phyloP scores from a whole-genome alignment of 257 asterid species.

The Capsicum rhomboideum region DNA sequence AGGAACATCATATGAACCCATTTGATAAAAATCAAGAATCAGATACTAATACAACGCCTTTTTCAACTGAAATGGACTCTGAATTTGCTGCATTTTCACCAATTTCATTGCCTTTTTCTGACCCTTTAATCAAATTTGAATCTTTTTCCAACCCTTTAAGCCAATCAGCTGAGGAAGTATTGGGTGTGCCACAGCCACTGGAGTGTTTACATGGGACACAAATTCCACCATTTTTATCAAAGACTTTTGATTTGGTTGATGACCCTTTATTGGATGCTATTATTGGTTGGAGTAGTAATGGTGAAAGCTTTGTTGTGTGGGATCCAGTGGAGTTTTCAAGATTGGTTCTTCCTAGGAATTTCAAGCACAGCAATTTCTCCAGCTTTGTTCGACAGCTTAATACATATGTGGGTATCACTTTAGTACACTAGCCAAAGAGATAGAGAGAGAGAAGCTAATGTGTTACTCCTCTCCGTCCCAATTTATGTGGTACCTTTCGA shows the following conservation, averaged over 20 bases:
- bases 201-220: slow-evolving; percentile 45
- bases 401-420: slow-evolving; percentile 76
- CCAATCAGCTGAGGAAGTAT: background rate
- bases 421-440: slow-evolving; percentile 5
- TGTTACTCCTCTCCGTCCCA: too few relatives aligned
- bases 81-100: slow-evolving; percentile 1
- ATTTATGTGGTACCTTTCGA: too few relatives aligned
- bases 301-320: slow-evolving; percentile 78
- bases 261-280: slow-evolving; percentile 51
- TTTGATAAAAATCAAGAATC: slow-evolving; percentile 6
- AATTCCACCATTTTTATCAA: slow-evolving; percentile 66
- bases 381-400: slow-evolving; percentile 96
- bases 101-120: background rate
- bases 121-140: slow-evolving; percentile 20
- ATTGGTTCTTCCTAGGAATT: slow-evolving; percentile 49
- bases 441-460: background rate
- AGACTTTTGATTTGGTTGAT: slow-evolving; percentile 77
- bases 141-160: slow-evolving; percentile 8
- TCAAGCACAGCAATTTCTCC: slow-evolving; percentile 91
- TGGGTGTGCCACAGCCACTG: slow-evolving; percentile 47
- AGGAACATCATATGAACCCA: slow-evolving; percentile 22
- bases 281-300: slow-evolving; percentile 60
- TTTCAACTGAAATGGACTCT: background rate
- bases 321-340: slow-evolving; percentile 63
- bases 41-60: slow-evolving; percentile 1